A percentile compares a stretch with the other conserved stretches of the same genome.
These are phyloP conservation scores for Neonothopanus nambi DNA, from an alignment of 1,284 basidiomycete genomes.

Conservation along the genomic window DNA sequence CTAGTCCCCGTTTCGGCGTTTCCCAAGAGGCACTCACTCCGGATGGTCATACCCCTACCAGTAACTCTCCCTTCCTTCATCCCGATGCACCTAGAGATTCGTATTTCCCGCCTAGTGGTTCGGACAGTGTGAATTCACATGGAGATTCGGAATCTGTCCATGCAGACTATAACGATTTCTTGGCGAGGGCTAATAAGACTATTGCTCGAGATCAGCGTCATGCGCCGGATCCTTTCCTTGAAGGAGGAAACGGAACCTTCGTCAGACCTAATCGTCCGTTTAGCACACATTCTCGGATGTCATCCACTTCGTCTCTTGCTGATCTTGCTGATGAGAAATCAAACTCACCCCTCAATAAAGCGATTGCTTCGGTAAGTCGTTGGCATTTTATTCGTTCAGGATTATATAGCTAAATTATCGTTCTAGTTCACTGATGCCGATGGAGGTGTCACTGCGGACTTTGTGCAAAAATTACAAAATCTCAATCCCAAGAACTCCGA, in stretches of 20 bases:
- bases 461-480: slow-evolving; percentile 81
- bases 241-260: slow-evolving; percentile 25
- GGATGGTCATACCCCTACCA: slow-evolving; percentile 27
- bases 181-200: slow-evolving; percentile 80
- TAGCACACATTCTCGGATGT: slow-evolving; percentile 74
- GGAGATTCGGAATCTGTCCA: slow-evolving; percentile 12
- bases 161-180: slow-evolving; percentile 72
- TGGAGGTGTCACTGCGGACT: slow-evolving; percentile 86
- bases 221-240: slow-evolving; percentile 83
- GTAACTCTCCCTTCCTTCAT: slow-evolving; percentile 33
- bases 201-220: slow-evolving; percentile 78
- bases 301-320: slow-evolving; percentile 85
- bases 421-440: slow-evolving; percentile 88
- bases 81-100: slow-evolving; percentile 24
- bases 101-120: not conserved
- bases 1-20: slow-evolving; percentile 29
- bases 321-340: slow-evolving; percentile 88
- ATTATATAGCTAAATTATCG: slow-evolving; percentile 14
- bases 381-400: not conserved
- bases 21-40: slow-evolving; percentile 47
- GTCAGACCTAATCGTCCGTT: slow-evolving; percentile 70
- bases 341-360: slow-evolving; percentile 89
- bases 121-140: not conserved
- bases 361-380: slow-evolving; percentile 74
- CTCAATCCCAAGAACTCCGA: slow-evolving; percentile 87